Base-by-base conservation (phyloP, 2,329 filamentous ascomycete species). In the Cytospora piceicola region DNA sequence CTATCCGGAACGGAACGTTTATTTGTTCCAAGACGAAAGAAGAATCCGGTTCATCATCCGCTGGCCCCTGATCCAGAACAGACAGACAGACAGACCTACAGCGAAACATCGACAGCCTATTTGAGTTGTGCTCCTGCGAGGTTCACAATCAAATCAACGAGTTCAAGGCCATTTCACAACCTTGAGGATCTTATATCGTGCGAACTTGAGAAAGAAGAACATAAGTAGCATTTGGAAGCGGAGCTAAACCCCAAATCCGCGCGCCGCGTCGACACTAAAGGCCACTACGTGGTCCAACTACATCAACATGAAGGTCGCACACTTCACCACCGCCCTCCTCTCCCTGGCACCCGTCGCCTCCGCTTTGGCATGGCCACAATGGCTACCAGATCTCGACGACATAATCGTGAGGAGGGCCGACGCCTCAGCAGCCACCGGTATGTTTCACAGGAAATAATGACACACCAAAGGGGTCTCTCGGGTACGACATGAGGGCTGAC, bases 311-410 rank as follows among this genome's bases (percentile, higher is more conserved):
- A 84, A 79, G 79, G 75, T 81, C 68, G 76, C 81, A 69, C 79
- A 81, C 54, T 72, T 81, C 70, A 76, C 85, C 70, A 80, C 84
- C 60, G 69, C 83, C 63, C 78, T 86, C 70, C 78, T 88, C 53
- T 81, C 85, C 36, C 75, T 87, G 61, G 76, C 82, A 11, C 79
- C 82, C 20, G 69, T 85, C 27, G 80, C 81, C n/a, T 80, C 83
- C 62, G 85, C 74, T 1, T 71, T 72, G 68, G 61, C 81, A 64
- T 88, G 85, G 85, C 82, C 85, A 24, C 76, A 74, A 68, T 87
- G 83, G 81, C 76, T 88, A 46, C 85, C 85, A 22, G 80, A 83
- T 15, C 57, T 81, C 42, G 82, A 87, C 69, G 73, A 81, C 17
- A 73, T 89, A 42, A 76, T 88, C 51, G 84, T 83, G 58, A 80